Evolutionary conservation across 1,139 yeast species (phyloP).

Genomic region (Debaryomyces subglobosus): DNA sequence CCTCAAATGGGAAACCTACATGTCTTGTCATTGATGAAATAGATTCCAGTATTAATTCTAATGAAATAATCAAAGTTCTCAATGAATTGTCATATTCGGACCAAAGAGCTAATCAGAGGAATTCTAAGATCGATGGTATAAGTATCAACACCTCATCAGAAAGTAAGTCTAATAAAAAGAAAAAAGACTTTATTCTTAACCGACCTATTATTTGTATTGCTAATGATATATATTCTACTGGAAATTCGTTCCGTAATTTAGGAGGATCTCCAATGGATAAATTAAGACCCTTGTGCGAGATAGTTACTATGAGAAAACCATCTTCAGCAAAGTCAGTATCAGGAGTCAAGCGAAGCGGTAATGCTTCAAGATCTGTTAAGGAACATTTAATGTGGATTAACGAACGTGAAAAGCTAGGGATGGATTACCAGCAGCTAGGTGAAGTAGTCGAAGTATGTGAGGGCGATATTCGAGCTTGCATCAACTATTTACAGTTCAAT

Average conservation of each 20-base stretch:
- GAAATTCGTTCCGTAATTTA: slow-evolving; percentile 17
- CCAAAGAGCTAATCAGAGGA: slow-evolving; percentile 42
- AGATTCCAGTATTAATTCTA: slow-evolving; percentile 80
- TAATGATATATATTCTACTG: slow-evolving; percentile 76
- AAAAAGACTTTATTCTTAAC: slow-evolving; percentile 47
- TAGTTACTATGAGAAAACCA: slow-evolving; percentile 67
- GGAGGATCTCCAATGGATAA: slow-evolving; percentile 60
- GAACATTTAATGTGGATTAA: slow-evolving; percentile 40
- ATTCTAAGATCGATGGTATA: slow-evolving; percentile 12
- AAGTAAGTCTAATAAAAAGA: slow-evolving; percentile 26
- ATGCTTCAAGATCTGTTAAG: slow-evolving; percentile 43
- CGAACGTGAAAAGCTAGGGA: slow-evolving; percentile 32
- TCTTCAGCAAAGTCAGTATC: slow-evolving; percentile 44
- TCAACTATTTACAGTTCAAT: slow-evolving; percentile 80
- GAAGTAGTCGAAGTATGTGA: slow-evolving; percentile 73
- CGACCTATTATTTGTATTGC: slow-evolving; percentile 94
- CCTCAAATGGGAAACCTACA: slow-evolving; percentile 62
- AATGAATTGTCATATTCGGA: slow-evolving; percentile 66
- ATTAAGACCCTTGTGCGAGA: slow-evolving; percentile 72
- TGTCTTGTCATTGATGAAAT: slow-evolving; percentile 88
- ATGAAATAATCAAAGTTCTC: slow-evolving; percentile 73
- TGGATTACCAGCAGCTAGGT: slow-evolving; percentile 39
- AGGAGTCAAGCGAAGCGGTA: slow-evolving; percentile 35
- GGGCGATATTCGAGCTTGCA: slow-evolving; percentile 84
- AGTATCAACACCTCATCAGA: slow-evolving; percentile 12